Conservation (phyloP, 306 rosid species). For the Clitoria ternatea region DNA sequence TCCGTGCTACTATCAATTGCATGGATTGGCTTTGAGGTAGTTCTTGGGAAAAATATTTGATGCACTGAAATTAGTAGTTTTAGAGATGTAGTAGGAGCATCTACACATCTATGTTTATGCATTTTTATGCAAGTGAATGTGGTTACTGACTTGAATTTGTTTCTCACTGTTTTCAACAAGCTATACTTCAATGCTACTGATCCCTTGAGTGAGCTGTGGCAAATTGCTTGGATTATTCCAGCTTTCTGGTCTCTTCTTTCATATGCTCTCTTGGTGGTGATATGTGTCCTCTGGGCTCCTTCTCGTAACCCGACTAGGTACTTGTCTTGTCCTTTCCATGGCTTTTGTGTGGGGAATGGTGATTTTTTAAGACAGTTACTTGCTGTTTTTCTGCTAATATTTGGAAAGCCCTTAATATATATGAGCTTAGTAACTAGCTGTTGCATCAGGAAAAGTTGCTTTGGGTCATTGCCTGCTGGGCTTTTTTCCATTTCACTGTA, state of each 20-base stretch:
- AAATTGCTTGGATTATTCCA: constrained; percentile 89
- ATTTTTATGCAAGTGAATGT: background rate
- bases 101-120: background rate
- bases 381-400: background rate
- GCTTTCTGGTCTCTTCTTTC: constrained; percentile 79
- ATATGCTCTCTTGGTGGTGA: constrained; percentile 55
- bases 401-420: background rate
- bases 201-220: constrained; percentile 84
- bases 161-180: constrained; percentile 38
- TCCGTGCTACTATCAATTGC: constrained; percentile 74
- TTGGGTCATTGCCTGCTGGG: background rate
- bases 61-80: background rate
- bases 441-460: background rate
- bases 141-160: constrained; percentile 8
- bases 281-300: constrained; percentile 94
- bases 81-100: background rate
- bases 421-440: background rate
- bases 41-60: background rate
- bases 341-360: background rate
- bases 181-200: constrained; percentile 92
- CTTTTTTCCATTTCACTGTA: background rate
- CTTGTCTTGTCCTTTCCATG: constrained; percentile 12
- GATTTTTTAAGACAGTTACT: background rate
- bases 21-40: constrained; percentile 95
- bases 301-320: constrained; percentile 92